Percentiles rank a stretch among this genome's conserved stretches.
Evolutionary conservation across 1,139 yeast genomes (phyloP).

Genomic region (Sugiyamaella neomexicana): DNA sequence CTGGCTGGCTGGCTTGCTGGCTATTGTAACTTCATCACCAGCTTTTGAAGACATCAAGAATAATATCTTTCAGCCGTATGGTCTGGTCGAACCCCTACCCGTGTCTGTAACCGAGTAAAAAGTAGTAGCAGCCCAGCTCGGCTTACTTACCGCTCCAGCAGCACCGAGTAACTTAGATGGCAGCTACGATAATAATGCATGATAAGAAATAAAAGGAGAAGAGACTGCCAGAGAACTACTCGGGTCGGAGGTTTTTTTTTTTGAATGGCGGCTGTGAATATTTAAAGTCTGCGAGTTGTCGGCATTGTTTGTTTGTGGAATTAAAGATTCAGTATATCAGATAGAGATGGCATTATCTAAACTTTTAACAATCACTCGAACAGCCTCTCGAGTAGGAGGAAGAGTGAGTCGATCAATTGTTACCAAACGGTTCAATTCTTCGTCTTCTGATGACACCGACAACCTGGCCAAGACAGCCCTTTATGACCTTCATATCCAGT

Average conservation of each 20-base stretch:
- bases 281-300: too few relatives aligned
- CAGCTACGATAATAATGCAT: conserved; percentile 10
- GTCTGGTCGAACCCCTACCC: background rate
- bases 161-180: background rate
- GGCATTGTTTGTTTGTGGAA: too few relatives aligned
- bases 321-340: too few relatives aligned
- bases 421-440: conserved; percentile 24
- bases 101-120: background rate
- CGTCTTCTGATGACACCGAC: conserved; percentile 24
- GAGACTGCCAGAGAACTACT: background rate
- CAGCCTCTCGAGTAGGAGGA: conserved; percentile 1
- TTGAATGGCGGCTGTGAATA: background rate
- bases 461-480: conserved; percentile 67
- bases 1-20: background rate
- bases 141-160: background rate
- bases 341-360: background rate
- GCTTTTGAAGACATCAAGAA: background rate
- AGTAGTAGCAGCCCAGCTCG: background rate
- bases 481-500: conserved; percentile 70
- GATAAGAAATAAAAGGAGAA: background rate
- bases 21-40: background rate
- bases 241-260: conserved; percentile 5
- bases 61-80: background rate
- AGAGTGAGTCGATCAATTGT: background rate
- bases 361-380: background rate